A percentile compares a stretch with the other conserved stretches of the same genome.
Evolutionary conservation across 1,284 basidiomycete genomes (phyloP).

Genomic region (Mycena citricolor): DNA sequence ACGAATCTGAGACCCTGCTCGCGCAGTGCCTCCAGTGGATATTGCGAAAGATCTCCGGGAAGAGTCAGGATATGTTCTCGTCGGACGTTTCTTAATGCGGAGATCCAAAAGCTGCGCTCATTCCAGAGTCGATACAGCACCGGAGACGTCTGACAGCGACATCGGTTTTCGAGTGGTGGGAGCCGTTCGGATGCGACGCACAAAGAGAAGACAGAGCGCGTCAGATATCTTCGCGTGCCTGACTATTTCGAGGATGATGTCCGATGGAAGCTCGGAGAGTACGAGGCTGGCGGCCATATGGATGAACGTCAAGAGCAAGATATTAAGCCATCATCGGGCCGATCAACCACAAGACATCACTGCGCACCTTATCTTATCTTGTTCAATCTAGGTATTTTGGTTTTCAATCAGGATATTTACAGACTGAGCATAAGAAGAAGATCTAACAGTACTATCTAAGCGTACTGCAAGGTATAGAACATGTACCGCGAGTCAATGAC

Average conservation of each 20-base stretch:
- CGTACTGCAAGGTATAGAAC: constrained; percentile 12
- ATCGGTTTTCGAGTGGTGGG: too few species aligned
- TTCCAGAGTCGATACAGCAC: constrained; percentile 2
- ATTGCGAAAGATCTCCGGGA: constrained; percentile 9
- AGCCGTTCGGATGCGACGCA: too few species aligned
- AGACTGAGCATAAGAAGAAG: too few species aligned
- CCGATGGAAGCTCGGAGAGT: constrained; percentile 12
- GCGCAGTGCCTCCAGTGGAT: constrained; percentile 8
- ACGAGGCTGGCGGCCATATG: too few species aligned
- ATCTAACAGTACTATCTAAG: too few species aligned
- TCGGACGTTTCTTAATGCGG: constrained; percentile 5
- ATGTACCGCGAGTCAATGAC: not conserved
- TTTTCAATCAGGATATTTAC: too few species aligned
- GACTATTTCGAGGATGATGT: constrained; percentile 11
- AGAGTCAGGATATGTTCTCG: too few species aligned
- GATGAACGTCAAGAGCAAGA: too few species aligned
- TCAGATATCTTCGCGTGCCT: constrained; percentile 9
- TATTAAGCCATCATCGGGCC: too few species aligned
- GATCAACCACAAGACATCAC: too few species aligned
- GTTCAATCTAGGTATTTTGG: too few species aligned
- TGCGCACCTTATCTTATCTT: too few species aligned
- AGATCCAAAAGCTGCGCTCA: constrained; percentile 20
- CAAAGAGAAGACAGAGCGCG: constrained; percentile 10
- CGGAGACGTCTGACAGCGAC: constrained; percentile 20
- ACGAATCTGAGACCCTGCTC: constrained; percentile 1